Conservation (phyloP, 129 eudicot genomes). For the Centaurea solstitialis region DNA sequence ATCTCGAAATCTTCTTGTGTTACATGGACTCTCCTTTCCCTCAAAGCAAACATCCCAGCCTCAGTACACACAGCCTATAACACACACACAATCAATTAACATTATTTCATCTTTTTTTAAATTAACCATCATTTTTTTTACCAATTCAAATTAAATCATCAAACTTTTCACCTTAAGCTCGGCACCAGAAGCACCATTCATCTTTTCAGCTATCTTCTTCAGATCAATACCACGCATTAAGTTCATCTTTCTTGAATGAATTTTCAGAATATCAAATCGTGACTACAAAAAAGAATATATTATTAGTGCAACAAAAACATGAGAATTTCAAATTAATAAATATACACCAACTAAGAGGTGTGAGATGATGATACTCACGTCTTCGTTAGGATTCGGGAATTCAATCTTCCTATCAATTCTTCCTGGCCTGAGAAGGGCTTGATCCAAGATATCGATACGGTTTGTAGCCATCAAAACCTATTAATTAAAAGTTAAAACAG, state of each 20-base stretch:
- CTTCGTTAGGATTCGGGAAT: conserved; percentile 44
- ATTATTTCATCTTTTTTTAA: not conserved
- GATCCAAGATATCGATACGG: conserved; percentile 41
- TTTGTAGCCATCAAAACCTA: conserved; percentile 50
- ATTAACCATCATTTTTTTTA: not conserved
- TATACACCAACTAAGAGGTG: too few relatives aligned
- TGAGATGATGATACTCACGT: conserved; percentile 7
- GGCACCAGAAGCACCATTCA: conserved; percentile 50
- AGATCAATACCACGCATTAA: conserved; percentile 47
- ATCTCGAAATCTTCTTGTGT: conserved; percentile 52
- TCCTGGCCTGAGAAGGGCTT: conserved; percentile 49
- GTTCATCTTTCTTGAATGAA: conserved; percentile 49
- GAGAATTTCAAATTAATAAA: too few relatives aligned
- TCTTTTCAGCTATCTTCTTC: conserved; percentile 48
- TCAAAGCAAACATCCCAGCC: conserved; percentile 51
- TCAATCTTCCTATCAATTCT: conserved; percentile 43
- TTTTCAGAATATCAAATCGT: conserved; percentile 34
- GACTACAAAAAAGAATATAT: conserved; percentile 31
- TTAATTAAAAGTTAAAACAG: not conserved
- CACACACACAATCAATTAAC: not conserved
- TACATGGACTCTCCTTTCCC: conserved; percentile 51
- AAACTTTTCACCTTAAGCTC: conserved; percentile 34
- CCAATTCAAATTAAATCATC: not conserved
- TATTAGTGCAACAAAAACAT: not conserved
- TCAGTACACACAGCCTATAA: conserved; percentile 49